Evolutionary conservation across 148 eudicot species (phyloP), one percentile per base, ranked within the genome.

Genomic region (Camellia lanceoleosa): DNA sequence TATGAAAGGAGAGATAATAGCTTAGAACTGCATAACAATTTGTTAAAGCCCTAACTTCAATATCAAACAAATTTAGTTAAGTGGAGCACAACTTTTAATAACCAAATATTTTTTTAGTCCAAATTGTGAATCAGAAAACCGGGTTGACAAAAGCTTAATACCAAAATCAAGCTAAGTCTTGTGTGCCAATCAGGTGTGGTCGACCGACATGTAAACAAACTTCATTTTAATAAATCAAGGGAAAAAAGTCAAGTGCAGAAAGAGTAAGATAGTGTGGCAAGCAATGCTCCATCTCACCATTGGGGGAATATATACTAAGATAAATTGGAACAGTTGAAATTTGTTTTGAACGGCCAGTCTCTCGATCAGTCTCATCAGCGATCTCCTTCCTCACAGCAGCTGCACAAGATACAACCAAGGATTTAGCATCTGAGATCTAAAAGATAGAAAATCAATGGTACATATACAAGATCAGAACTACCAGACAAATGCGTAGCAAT

Each of bases 331-430:
- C 99, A 82, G 84, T 87, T n/a, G 99, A 97, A 82, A 97, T 97
- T 76, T 79, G 88, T 81, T 89, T 97, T 51, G 83, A 59, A 47
- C 95, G 95, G 64, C 99, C 99, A 11, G 99, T 94, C 89, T 97
- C 99, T 84, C 99, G 85, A 85, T 97, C 99, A 73, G 99, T 97
- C 81, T 97, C 99, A 83, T 97, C 98, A 74, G 92, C 82, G 75
- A 97, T 97, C 87, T 97, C 99, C 88, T 92, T 91, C 82, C 99
- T 89, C 76, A 97, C 99, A 83, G 97, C 97, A 87, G 93, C 99
- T 97, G 89, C 82, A 83, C 46, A 80, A 30, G 64, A 61, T 68
- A 86, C 19, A 80, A 68, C 19, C 3, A 65, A 68, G 38, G 65
- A 58, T 69, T 86, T 62, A 69, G 79, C 78, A 74, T 64, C 73